Base-by-base conservation (phyloP, 805 yeast genomes). In the Yarrowia osloensis region DNA sequence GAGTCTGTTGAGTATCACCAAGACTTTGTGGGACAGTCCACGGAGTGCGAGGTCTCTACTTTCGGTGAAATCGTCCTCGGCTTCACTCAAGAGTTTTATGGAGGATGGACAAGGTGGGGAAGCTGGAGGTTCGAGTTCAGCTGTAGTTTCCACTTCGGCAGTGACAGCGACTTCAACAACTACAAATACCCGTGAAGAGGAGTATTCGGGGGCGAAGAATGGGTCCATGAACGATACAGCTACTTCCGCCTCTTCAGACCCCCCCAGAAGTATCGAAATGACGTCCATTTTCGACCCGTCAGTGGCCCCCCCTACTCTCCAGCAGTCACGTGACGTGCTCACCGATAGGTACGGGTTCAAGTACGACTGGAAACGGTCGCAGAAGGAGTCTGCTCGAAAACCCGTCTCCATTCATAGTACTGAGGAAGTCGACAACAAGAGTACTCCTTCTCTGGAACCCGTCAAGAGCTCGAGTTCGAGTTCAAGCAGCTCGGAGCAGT, bases 271-370 rank as follows among this genome's bases (percentile, higher is more conserved):
- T 17, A 57, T 57, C 13, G 63, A 57, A 29, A 57, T 57, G 63
- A 57, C 63, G 3, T 39, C 63, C 13, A 57, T 57, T 26, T 57
- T 57, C 37, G 63, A 57, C 63, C 63, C 63, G 17, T 39, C 35
- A 2, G 37, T 57, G 2, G 63, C 63, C 4, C 63, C 63, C 19
- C 63, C 63, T 4, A 57, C 63, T 6, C 19, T 57, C 2, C 47
- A 57, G 7, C 35, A 57, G 26, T 40, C 63, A 1, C 26, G 49
- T 4, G 63, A 57, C 24, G 28, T 26, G 0, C 19, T 57, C 4
- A 57, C 63, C 0, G 63, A 57, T 37, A 4, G 63, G 4, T 57
- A 57, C 37, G 63, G 63, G 4, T 57, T 57, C 49, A 57, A 57
- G 7, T 57, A 57, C 28, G 63, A 57, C 35, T 37, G 67, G 21